Evolutionary conservation across 257 asterid species (phyloP).

Genomic region (Solanum etuberosum): DNA sequence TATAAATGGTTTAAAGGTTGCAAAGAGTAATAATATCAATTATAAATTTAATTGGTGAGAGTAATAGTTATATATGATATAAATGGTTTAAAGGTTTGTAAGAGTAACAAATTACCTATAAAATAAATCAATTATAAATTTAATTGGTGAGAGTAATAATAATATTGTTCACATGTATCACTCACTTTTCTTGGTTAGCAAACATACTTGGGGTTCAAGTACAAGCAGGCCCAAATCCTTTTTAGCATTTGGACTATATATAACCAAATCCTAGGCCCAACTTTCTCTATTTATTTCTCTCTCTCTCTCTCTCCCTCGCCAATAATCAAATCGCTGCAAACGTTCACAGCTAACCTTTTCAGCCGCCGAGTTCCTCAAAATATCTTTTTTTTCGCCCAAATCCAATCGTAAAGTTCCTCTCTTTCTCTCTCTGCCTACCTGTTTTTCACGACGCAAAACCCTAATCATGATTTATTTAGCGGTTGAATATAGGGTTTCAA

Average conservation of each 20-base stretch:
- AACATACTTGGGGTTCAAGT: background rate
- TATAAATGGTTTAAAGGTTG: background rate
- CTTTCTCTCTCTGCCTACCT: background rate
- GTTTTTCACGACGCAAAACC: background rate
- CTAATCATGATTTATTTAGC: background rate
- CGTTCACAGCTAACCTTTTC: background rate
- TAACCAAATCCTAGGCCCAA: background rate
- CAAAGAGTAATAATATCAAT: background rate
- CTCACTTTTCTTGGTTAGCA: background rate
- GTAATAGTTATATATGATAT: no score
- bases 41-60: background rate
- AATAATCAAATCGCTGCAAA: background rate
- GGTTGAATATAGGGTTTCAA: background rate
- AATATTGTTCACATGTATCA: background rate
- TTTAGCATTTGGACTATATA: background rate
- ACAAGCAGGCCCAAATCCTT: background rate
- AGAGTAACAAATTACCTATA: no score
- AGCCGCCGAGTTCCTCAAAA: background rate
- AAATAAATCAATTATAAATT: no score
- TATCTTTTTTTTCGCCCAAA: background rate
- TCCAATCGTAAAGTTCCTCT: background rate
- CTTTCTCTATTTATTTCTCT: background rate
- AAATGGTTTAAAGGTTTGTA: background rate
- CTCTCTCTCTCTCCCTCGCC: background rate
- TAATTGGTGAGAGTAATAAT: no score